These are phyloP conservation scores for Ballota nigra DNA, from an alignment of 257 asterid species.

Conservation along the genomic window DNA sequence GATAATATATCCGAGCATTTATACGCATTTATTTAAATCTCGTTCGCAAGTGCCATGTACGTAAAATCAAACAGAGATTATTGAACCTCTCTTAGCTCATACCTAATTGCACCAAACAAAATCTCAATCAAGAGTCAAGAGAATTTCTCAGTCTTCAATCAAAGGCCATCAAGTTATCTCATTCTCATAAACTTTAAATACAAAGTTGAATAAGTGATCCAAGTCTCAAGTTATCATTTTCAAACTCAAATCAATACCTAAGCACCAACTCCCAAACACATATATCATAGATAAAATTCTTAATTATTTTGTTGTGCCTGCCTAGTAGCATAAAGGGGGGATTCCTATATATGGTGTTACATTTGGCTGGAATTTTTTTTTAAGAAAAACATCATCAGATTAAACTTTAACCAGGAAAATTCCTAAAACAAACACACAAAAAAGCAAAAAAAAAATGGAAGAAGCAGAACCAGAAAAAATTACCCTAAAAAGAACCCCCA, in stretches of 20 bases:
- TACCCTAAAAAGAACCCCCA: not conserved
- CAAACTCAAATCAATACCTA: slow-evolving; percentile 17
- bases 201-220: not conserved
- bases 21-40: not conserved
- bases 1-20: not conserved
- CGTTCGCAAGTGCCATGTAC: too few species aligned
- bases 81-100: slow-evolving; percentile 1
- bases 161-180: not conserved
- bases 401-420: slow-evolving; percentile 5
- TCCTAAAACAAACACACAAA: slow-evolving; percentile 5
- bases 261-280: slow-evolving; percentile 1
- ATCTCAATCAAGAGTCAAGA: slow-evolving; percentile 12
- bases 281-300: not conserved
- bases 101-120: not conserved
- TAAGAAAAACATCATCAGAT: too few species aligned
- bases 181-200: not conserved
- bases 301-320: not conserved
- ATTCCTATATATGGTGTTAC: not conserved
- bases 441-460: not conserved
- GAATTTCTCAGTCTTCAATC: not conserved
- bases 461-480: not conserved
- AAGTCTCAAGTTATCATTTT: not conserved
- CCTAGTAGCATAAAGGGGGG: not conserved
- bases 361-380: not conserved
- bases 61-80: not conserved